Conservation (phyloP, 1,139 yeast species). For the Candida sanyaensis region DNA sequence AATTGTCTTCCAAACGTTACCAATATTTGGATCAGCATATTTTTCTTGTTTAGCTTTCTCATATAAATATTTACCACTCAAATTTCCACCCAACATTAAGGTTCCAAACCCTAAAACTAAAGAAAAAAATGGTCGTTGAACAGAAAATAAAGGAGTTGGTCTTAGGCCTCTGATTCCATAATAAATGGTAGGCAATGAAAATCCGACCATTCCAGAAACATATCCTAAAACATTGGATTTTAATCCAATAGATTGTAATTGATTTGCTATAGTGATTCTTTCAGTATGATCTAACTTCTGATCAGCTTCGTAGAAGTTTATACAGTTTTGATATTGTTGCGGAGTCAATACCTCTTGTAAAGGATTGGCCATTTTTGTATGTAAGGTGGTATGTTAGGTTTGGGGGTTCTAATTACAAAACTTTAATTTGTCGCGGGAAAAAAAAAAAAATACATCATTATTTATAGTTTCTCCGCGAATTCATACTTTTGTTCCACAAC, state of each 20-base stretch:
- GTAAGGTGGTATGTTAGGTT: too few species aligned
- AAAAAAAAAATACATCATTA: too few species aligned
- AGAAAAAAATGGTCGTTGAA: slow-evolving; percentile 37
- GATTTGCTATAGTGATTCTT: slow-evolving; percentile 31
- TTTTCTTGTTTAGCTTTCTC: slow-evolving; percentile 10
- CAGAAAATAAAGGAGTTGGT: slow-evolving; percentile 9
- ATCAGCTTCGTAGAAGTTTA: slow-evolving; percentile 47
- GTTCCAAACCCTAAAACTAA: slow-evolving; percentile 32
- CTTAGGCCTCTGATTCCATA: slow-evolving; percentile 12
- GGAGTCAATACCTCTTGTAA: slow-evolving; percentile 23
- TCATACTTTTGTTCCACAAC: too few species aligned
- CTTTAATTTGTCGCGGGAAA: too few species aligned
- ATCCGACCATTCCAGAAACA: slow-evolving; percentile 24
- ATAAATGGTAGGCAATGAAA: slow-evolving; percentile 29
- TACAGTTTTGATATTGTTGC: slow-evolving; percentile 33
- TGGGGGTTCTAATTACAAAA: too few species aligned
- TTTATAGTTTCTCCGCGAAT: too few species aligned
- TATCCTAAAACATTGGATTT: slow-evolving; percentile 30
- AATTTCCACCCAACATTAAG: slow-evolving; percentile 26
- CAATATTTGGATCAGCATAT: slow-evolving; percentile 8
- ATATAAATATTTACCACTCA: slow-evolving; percentile 27
- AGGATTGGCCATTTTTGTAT: slow-evolving; percentile 11
- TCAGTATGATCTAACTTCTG: slow-evolving; percentile 32
- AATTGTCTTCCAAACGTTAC: slow-evolving; percentile 41
- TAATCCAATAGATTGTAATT: slow-evolving; percentile 28